phyloP scores from a whole-genome alignment of 2,329 filamentous ascomycete genomes.

The Penicillium brevicompactum region DNA sequence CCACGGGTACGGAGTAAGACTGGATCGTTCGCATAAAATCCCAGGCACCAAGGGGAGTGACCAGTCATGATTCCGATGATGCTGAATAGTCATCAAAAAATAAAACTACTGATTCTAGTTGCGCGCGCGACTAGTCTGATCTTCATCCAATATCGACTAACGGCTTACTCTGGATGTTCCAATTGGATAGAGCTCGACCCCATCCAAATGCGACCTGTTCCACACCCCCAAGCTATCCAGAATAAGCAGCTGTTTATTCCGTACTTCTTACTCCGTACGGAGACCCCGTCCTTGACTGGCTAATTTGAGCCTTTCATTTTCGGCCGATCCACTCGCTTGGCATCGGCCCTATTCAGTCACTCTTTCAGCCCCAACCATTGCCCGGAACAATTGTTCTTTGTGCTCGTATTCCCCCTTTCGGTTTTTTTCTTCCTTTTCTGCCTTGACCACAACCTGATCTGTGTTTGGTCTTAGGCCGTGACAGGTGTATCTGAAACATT shows the following conservation, averaged over 20 bases:
- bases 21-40: not conserved
- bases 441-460: not conserved
- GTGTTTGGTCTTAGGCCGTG: not conserved
- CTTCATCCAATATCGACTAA: not conserved
- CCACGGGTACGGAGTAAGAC: not conserved
- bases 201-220: not conserved
- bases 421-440: not conserved
- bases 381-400: not conserved
- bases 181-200: not conserved
- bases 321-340: not conserved
- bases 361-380: not conserved
- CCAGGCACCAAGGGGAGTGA: not conserved
- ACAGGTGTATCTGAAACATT: not conserved
- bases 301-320: not conserved
- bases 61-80: not conserved
- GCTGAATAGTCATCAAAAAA: not conserved
- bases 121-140: conserved; percentile 2
- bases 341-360: not conserved
- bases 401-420: too few species aligned
- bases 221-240: not conserved
- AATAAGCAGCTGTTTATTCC: not conserved
- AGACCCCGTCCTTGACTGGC: not conserved
- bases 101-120: not conserved
- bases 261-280: not conserved
- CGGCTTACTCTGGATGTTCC: not conserved